These are phyloP conservation scores for Plasmopara muralis DNA, from an alignment of 352 stramenopile species.

Conservation along the genomic window DNA sequence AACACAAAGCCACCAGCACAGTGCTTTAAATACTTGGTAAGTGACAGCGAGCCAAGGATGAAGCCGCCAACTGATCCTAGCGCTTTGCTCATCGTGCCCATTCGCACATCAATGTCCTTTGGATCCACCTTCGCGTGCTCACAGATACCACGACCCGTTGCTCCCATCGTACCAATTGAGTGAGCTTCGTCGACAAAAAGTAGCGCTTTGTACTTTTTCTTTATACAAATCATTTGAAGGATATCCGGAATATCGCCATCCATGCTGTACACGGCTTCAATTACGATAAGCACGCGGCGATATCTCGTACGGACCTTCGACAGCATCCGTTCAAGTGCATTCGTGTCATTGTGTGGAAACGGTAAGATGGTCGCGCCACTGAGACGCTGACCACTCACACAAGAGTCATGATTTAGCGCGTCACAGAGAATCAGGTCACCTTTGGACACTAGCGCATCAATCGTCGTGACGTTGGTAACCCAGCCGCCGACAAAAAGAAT, in stretches of 20 bases:
- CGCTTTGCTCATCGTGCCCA: conserved; percentile 72
- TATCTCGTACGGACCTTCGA: conserved; percentile 60
- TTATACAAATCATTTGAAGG: conserved; percentile 46
- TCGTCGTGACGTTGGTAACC: conserved; percentile 75
- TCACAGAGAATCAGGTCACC: conserved; percentile 74
- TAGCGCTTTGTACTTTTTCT: conserved; percentile 63
- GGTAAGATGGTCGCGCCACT: conserved; percentile 72
- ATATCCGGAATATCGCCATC: conserved; percentile 60
- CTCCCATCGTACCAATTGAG: conserved; percentile 60
- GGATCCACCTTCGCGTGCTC: conserved; percentile 44
- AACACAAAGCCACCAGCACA: conserved; percentile 71
- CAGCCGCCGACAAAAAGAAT: conserved; percentile 68
- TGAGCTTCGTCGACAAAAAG: conserved; percentile 61
- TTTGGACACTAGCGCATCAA: conserved; percentile 63
- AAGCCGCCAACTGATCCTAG: conserved; percentile 63
- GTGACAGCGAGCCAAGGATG: conserved; percentile 40
- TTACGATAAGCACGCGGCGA: conserved; percentile 65
- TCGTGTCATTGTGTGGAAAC: conserved; percentile 74
- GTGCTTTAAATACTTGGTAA: conserved; percentile 63
- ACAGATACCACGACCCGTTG: conserved; percentile 43
- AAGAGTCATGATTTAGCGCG: conserved; percentile 76
- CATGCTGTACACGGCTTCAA: conserved; percentile 66
- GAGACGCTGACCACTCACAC: conserved; percentile 63
- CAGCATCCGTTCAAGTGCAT: conserved; percentile 69
- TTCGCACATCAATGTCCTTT: conserved; percentile 49